Evolutionary conservation across 306 rosid species (phyloP), one percentile per base, ranked within the genome.

Genomic region (Cicer bijugum): DNA sequence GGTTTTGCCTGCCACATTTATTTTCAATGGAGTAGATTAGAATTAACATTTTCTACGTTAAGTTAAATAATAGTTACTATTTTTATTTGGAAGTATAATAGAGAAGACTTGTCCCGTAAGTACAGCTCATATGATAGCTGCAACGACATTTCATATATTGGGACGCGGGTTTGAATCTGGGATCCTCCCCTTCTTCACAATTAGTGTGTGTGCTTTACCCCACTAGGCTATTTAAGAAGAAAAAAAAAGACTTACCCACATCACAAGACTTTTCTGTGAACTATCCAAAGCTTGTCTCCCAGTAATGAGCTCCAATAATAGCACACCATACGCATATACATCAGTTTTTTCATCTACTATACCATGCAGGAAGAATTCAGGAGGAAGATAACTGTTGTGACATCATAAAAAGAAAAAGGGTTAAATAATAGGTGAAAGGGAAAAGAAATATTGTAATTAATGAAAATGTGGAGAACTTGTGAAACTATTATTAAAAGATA

Each of bases 291-390:
- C 97, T 82, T 83, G 96, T 28, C 92, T 70, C 10, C 99, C 99
- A 1, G 97, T 91, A 63, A 95, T 88, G 50, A 95, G 92, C 81
- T 95, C 99, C 79, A 95, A 78, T 51, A 95, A 62, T 77, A 95
- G 85, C 39, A 95, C 99, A 46, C 99, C 99, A 59, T 86, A 92
- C 56, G 99, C 96, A 75, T 80, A 95, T 45, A 95, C 97, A 71
- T 95, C 99, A 20, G 97, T 95, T 77, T 95, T 95, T 80, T 95
- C 99, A 78, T 95, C 97, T 40, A 91, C 97, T 76, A 95, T 88
- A 6, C 99, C 99, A 58, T 95, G 97, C 99, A 95, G 88, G 91
- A 95, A 91, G 86, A 87, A 91, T 86, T 95, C 99, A 4, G 99
- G 99, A 79, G 99, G 99, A 85, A 95, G 97, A 78, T 95, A 95